Base-by-base conservation (phyloP, 352 stramenopile genomes). In the Phytophthora litchii region DNA sequence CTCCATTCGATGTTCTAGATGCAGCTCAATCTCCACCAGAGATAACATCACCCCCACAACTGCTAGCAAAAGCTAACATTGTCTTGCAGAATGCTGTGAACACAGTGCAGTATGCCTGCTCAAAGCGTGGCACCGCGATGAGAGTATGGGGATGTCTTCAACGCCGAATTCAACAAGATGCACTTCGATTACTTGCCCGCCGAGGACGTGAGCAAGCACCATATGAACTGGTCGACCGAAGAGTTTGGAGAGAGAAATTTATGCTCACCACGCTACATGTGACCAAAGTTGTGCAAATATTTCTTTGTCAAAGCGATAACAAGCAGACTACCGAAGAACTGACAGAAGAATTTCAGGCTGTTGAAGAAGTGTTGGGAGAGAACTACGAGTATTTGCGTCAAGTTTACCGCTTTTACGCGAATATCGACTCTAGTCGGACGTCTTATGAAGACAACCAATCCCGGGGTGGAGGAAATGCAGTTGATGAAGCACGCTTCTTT, bases 101-200 rank as follows among this genome's bases (percentile, higher is more conserved):
- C 40, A 89, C 76, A 50, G 81, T 89, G 0, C 81, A 89, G 44
- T 91, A 89, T 34, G 81, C 75, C 34, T 89, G 79, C 23, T 80
- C 81, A 5, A 85, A 86, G 56, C 72, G 81, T n/a, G 74, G 62
- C 17, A 66, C 56, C 6, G 54, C 67, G 0, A 71, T 86, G 64
- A 76, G 81, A 19, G 63, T 74, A 0, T 91, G 77, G 79, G 54
- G 58, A 1, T 86, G 75, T 59, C 35, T 91, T 5, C 71, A 84
- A 44, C 77, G 80, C 38, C 78, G 72, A 20, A 69, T 88, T 23
- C 77, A 88, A 21, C 75, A 88, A 60, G 77, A 88, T 35, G 68
- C 77, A 1, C 55, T 88, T 10, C 75, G 78, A 6, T 21, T 88
- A 16, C 55, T 89, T 1, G 25, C 72, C 10, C 53, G 65, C 5